These are phyloP conservation scores for Lactarius pseudohatsudake DNA, from an alignment of 768 basidiomycete species.

Conservation along the genomic window DNA sequence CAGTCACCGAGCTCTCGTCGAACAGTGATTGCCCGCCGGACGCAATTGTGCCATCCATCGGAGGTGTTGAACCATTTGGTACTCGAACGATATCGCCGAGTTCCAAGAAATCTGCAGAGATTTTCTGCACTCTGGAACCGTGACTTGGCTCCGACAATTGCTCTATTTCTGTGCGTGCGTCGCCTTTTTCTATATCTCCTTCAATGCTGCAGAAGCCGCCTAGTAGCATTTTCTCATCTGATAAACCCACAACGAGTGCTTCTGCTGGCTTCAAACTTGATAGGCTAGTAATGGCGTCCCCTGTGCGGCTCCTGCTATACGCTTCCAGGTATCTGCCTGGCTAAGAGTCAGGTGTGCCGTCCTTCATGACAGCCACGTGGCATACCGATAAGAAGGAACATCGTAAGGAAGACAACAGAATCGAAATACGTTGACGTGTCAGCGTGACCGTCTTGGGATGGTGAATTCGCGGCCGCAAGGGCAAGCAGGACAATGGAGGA, in stretches of 20 bases:
- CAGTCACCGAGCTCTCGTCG: constrained; percentile 85
- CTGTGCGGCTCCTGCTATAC: constrained; percentile 65
- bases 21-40: constrained; percentile 48
- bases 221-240: not conserved
- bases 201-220: not conserved
- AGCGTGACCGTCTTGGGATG: constrained; percentile 40
- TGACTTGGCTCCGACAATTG: constrained; percentile 16
- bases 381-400: constrained; percentile 73
- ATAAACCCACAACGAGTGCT: constrained; percentile 49
- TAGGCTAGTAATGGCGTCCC: constrained; percentile 71
- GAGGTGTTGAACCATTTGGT: constrained; percentile 68
- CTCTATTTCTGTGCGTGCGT: constrained; percentile 30
- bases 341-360: constrained; percentile 1
- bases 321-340: constrained; percentile 64
- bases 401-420: constrained; percentile 73
- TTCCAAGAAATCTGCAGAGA: constrained; percentile 65
- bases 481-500: constrained; percentile 69
- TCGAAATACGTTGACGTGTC: constrained; percentile 79
- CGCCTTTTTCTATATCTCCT: constrained; percentile 42
- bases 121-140: constrained; percentile 36
- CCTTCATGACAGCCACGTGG: constrained; percentile 7
- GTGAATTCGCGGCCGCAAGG: constrained; percentile 49
- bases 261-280: constrained; percentile 61
- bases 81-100: constrained; percentile 77
- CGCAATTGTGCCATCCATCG: constrained; percentile 70